phyloP scores from a whole-genome alignment of 306 rosid genomes.

The Cucurbita ficifolia region DNA sequence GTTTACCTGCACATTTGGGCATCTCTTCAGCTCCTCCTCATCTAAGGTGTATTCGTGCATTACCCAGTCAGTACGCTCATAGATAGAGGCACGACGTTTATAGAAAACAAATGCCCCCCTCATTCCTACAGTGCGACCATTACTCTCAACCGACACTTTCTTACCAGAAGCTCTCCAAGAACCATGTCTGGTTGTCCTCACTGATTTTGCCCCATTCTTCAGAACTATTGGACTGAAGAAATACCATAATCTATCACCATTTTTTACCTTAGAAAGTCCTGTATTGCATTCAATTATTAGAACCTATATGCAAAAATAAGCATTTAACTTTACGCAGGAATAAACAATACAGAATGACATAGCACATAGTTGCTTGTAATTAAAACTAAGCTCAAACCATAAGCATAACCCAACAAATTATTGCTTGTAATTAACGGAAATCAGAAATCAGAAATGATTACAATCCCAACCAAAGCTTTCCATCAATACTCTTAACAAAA shows the following conservation, averaged over 20 bases:
- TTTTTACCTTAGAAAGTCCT: slow-evolving; percentile 51
- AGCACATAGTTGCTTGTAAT: not conserved
- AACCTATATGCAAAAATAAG: not conserved
- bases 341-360: not conserved
- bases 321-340: not conserved
- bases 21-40: slow-evolving; percentile 69
- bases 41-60: slow-evolving; percentile 87
- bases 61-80: slow-evolving; percentile 87
- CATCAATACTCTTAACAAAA: not conserved
- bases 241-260: slow-evolving; percentile 84
- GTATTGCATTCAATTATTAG: slow-evolving; percentile 20
- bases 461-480: not conserved
- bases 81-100: slow-evolving; percentile 61
- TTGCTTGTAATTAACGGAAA: not conserved
- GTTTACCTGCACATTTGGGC: slow-evolving; percentile 52
- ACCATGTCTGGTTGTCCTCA: slow-evolving; percentile 63
- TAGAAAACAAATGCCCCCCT: slow-evolving; percentile 78
- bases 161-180: slow-evolving; percentile 91
- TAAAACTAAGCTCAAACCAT: not conserved
- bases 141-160: slow-evolving; percentile 33
- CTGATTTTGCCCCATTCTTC: slow-evolving; percentile 68
- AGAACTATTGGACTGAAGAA: slow-evolving; percentile 78
- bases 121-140: slow-evolving; percentile 55
- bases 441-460: not conserved
- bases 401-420: not conserved